These are phyloP conservation scores for Apophysomyces elegans DNA, from an alignment of 371 early-diverging fungal species.

Conservation along the genomic window DNA sequence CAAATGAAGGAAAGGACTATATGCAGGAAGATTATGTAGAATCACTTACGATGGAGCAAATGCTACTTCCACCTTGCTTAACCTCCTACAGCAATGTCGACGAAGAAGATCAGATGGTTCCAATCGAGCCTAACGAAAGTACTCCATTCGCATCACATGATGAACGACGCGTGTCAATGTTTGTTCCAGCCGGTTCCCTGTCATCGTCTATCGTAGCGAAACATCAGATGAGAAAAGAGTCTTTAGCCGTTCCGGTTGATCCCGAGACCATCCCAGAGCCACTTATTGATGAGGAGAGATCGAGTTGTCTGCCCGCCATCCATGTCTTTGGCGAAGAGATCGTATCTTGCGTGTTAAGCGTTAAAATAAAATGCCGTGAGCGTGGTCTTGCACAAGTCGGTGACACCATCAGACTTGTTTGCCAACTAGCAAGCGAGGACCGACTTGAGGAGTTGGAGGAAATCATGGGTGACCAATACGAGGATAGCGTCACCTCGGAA, in stretches of 20 bases:
- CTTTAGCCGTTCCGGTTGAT: slow-evolving; percentile 23
- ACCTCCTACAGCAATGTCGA: slow-evolving; percentile 23
- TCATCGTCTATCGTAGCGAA: slow-evolving; percentile 24
- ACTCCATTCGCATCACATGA: slow-evolving; percentile 7
- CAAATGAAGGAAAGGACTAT: slow-evolving; percentile 9
- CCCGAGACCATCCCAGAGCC: slow-evolving; percentile 50
- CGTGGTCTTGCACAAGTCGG: slow-evolving; percentile 50
- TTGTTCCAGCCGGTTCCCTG: slow-evolving; percentile 16
- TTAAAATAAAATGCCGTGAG: slow-evolving; percentile 56
- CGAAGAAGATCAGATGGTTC: slow-evolving; percentile 7
- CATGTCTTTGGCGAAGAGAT: slow-evolving; percentile 53
- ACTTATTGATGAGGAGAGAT: slow-evolving; percentile 56
- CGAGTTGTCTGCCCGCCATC: slow-evolving; percentile 52
- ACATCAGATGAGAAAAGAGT: slow-evolving; percentile 19
- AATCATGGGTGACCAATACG: slow-evolving; percentile 13
- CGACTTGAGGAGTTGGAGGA: slow-evolving; percentile 16
- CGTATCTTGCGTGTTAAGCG: slow-evolving; percentile 54
- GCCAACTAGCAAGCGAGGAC: slow-evolving; percentile 22
- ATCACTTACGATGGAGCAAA: slow-evolving; percentile 2
- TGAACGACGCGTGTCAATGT: slow-evolving; percentile 19
- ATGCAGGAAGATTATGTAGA: slow-evolving; percentile 12
- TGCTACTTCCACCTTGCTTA: slow-evolving; percentile 29
- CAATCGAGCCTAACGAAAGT: neutral
- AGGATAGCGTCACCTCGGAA: slow-evolving; percentile 2
- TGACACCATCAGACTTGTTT: slow-evolving; percentile 32